A percentile compares a stretch with the other conserved stretches of the same genome.
Evolutionary conservation across 148 eudicot genomes (phyloP).

Genomic region (Rhododendron ovatum): DNA sequence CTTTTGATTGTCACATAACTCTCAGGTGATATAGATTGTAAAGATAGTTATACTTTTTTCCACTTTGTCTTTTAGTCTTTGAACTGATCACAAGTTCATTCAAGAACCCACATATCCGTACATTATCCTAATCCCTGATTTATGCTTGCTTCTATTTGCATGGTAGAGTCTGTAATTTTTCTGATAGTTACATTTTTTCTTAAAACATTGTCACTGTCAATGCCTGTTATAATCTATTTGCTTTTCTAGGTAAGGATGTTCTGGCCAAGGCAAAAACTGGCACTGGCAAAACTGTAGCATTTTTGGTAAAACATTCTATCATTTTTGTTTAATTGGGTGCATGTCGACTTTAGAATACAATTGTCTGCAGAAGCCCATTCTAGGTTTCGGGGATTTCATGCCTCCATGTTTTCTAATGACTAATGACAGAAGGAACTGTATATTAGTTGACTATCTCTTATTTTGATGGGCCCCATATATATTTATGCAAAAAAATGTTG

Average conservation of each 20-base stretch:
- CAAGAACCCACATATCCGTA: background rate
- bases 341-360: background rate
- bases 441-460: background rate
- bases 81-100: background rate
- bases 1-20: background rate
- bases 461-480: background rate
- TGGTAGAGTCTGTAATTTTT: background rate
- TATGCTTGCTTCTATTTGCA: background rate
- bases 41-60: background rate
- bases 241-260: conserved; percentile 85
- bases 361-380: background rate
- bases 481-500: background rate
- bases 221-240: conserved; percentile 6
- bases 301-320: conserved; percentile 55
- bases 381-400: background rate
- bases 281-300: conserved; percentile 97
- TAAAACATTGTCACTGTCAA: background rate
- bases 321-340: background rate
- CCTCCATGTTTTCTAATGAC: background rate
- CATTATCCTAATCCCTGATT: background rate
- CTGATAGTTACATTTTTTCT: background rate
- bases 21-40: background rate
- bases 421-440: background rate
- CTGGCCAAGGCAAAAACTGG: conserved; percentile 97
- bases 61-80: background rate